Conservation (phyloP, 2,329 filamentous ascomycete species). For the Geosmithia morbida region DNA sequence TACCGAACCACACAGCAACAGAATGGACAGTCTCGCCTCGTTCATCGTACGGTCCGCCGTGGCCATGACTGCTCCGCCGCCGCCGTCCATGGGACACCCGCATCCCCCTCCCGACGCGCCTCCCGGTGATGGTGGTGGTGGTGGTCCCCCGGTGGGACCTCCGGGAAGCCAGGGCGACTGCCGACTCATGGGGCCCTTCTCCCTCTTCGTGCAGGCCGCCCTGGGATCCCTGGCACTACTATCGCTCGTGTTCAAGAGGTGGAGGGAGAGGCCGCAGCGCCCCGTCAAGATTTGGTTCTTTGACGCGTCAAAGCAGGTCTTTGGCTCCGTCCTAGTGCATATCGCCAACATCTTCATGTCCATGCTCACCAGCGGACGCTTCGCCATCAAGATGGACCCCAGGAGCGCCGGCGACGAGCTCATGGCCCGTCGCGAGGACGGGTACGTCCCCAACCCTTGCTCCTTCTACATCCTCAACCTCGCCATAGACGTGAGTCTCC, state of each 20-base stretch:
- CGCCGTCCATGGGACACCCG: background rate
- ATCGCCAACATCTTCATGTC: slow-evolving; percentile 91
- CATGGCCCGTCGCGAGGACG: slow-evolving; percentile 27
- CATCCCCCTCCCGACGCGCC: slow-evolving; percentile 7
- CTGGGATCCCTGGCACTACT: slow-evolving; percentile 72
- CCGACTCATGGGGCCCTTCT: slow-evolving; percentile 76
- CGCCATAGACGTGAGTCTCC: slow-evolving; percentile 72
- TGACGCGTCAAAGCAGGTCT: slow-evolving; percentile 92
- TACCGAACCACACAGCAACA: too few species aligned
- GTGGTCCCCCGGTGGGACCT: slow-evolving; percentile 21
- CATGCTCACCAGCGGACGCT: slow-evolving; percentile 80
- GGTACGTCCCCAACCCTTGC: slow-evolving; percentile 76
- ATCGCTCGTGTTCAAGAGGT: slow-evolving; percentile 85
- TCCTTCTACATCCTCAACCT: slow-evolving; percentile 93
- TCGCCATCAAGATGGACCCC: slow-evolving; percentile 49
- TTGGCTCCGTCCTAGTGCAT: slow-evolving; percentile 84
- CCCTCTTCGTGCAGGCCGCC: slow-evolving; percentile 76
- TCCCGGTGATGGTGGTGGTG: background rate
- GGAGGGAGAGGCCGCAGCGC: slow-evolving; percentile 79
- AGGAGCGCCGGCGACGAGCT: slow-evolving; percentile 20
- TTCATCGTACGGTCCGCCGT: slow-evolving; percentile 4
- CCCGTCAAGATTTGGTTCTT: slow-evolving; percentile 97
- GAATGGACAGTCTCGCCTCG: slow-evolving; percentile 6
- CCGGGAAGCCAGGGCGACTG: slow-evolving; percentile 52
- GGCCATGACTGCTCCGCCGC: slow-evolving; percentile 1